Evolutionary conservation across 768 basidiomycete species (phyloP).

Genomic region (Fomitopsis serialis): DNA sequence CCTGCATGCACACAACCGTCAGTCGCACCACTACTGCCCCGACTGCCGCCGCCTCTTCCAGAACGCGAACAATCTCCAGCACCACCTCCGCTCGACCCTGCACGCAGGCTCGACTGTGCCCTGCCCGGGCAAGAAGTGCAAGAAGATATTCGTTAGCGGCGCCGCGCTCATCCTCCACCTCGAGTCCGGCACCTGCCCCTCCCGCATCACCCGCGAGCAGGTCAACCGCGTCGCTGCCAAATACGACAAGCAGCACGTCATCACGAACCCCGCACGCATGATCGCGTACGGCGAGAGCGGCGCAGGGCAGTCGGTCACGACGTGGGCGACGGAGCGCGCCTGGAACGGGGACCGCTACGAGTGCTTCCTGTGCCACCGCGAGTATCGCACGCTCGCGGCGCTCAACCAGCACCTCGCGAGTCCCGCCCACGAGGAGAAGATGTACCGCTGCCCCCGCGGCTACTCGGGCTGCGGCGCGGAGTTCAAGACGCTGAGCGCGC

Average conservation of each 20-base stretch:
- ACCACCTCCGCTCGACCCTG: constrained; percentile 49
- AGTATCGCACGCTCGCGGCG: constrained; percentile 32
- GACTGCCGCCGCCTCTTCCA: constrained; percentile 40
- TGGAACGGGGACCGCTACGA: constrained; percentile 47
- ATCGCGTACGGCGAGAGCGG: constrained; percentile 28
- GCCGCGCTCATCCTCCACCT: constrained; percentile 59
- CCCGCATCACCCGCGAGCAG: constrained; percentile 37
- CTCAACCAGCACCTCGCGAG: constrained; percentile 65
- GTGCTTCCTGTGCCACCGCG: constrained; percentile 56
- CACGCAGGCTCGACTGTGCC: constrained; percentile 37
- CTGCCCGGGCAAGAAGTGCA: constrained; percentile 40
- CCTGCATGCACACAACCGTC: constrained; percentile 25
- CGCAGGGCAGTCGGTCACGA: constrained; percentile 5
- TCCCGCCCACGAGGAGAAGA: constrained; percentile 47
- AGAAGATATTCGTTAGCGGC: constrained; percentile 39
- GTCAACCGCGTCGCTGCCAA: constrained; percentile 36
- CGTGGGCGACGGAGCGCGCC: constrained; percentile 34
- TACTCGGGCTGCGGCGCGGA: constrained; percentile 32
- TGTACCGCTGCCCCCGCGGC: constrained; percentile 47
- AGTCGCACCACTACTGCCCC: constrained; percentile 36
- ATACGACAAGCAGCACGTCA: constrained; percentile 39
- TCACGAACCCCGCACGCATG: constrained; percentile 53
- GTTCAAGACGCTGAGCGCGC: constrained; percentile 50
- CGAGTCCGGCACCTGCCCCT: constrained; percentile 53
- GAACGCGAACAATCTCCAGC: constrained; percentile 31